Evolutionary conservation across 1,284 basidiomycete genomes (phyloP).

Genomic region (Irpex lacteus): DNA sequence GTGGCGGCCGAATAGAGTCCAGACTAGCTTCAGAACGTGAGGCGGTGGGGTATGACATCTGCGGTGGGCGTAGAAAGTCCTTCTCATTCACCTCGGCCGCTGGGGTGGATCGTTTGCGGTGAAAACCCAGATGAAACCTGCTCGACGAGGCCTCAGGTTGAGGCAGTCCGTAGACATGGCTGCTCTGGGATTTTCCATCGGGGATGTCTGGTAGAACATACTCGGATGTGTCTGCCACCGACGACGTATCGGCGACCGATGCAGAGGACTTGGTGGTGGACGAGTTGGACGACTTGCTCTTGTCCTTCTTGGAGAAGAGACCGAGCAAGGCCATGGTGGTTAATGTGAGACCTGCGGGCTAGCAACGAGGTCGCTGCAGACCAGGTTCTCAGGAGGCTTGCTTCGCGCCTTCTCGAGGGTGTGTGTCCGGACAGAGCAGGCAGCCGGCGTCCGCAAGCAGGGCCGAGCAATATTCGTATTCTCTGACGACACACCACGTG

Average conservation of each 20-base stretch:
- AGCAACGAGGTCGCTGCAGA: constrained; percentile 6
- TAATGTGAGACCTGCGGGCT: constrained; percentile 5
- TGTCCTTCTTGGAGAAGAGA: constrained; percentile 33
- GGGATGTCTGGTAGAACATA: constrained; percentile 23
- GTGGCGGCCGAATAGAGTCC: constrained; percentile 40
- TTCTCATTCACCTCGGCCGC: constrained; percentile 19
- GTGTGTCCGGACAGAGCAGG: constrained; percentile 3
- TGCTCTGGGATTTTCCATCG: constrained; percentile 18
- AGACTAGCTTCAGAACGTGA: constrained; percentile 37
- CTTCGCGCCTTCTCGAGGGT: constrained; percentile 5
- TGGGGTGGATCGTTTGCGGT: constrained; percentile 24
- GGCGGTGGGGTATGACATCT: constrained; percentile 24
- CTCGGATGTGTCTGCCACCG: constrained; percentile 24
- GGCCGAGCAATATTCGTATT: constrained; percentile 7
- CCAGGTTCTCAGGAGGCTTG: constrained; percentile 14
- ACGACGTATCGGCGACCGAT: constrained; percentile 20
- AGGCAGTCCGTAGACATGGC: constrained; percentile 20
- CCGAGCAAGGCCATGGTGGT: constrained; percentile 29
- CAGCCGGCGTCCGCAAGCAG: constrained; percentile 12
- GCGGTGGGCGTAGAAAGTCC: constrained; percentile 22
- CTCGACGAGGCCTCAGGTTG: constrained; percentile 28
- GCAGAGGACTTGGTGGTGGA: constrained; percentile 18
- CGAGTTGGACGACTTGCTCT: constrained; percentile 20
- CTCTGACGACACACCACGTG: constrained; percentile 18
- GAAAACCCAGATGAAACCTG: constrained; percentile 34